Conservation (phyloP, 768 basidiomycete species). For the Trametes punicea region DNA sequence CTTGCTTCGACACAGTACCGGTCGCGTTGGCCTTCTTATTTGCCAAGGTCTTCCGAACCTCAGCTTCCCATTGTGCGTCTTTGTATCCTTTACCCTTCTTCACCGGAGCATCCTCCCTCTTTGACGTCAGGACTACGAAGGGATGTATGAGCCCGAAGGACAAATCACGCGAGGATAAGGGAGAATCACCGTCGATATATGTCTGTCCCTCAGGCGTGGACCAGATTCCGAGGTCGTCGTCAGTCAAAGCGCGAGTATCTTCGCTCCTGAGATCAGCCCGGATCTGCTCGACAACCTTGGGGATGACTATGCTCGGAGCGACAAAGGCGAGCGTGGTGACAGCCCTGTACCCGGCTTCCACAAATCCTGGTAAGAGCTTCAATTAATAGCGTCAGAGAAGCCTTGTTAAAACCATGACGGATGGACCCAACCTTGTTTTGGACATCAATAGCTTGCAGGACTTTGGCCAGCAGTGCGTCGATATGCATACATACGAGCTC, state of each 20-base stretch:
- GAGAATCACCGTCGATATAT: slow-evolving; percentile 67
- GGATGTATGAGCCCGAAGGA: neutral
- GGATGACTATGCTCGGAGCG: slow-evolving; percentile 63
- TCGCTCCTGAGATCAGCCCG: slow-evolving; percentile 58
- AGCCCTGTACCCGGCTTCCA: slow-evolving; percentile 71
- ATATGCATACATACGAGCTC: slow-evolving; percentile 50
- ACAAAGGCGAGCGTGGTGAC: slow-evolving; percentile 79
- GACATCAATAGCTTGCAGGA: slow-evolving; percentile 46
- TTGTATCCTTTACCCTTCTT: slow-evolving; percentile 86
- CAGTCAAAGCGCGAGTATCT: slow-evolving; percentile 59
- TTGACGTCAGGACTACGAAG: slow-evolving; percentile 55
- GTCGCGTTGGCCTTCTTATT: slow-evolving; percentile 53
- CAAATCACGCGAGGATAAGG: neutral
- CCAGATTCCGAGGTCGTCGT: slow-evolving; percentile 82
- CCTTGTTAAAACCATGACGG: neutral
- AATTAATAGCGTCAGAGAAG: neutral
- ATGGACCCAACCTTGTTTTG: slow-evolving; percentile 59
- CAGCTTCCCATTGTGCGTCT: slow-evolving; percentile 93
- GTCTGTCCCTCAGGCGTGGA: slow-evolving; percentile 76
- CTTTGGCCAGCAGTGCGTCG: slow-evolving; percentile 45
- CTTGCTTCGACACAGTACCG: slow-evolving; percentile 71
- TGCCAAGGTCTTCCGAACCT: slow-evolving; percentile 81
- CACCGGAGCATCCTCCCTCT: slow-evolving; percentile 48
- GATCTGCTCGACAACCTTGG: slow-evolving; percentile 67
- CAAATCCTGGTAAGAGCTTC: slow-evolving; percentile 32